Conservation (phyloP, 148 eudicot genomes). For the Vaccinium myrtillus region DNA sequence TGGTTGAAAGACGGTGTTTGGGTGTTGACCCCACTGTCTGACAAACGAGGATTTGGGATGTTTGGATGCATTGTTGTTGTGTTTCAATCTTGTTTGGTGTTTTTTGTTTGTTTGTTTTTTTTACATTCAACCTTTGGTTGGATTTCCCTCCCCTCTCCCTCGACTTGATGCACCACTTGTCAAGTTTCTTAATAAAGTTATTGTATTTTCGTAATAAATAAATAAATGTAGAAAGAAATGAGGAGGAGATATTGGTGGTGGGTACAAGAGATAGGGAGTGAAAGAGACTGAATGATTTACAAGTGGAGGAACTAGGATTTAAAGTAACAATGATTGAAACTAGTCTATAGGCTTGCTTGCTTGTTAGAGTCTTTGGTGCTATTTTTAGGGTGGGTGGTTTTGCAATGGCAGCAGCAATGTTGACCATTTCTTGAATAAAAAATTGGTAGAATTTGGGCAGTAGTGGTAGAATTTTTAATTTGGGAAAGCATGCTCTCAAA, state of each 20-base stretch:
- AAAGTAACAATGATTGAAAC: neutral
- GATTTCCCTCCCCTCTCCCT: too few relatives aligned
- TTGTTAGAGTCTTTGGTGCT: neutral
- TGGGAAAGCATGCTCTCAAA: neutral
- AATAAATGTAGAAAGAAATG: neutral
- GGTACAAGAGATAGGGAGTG: conserved; percentile 9
- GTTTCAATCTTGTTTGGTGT: too few relatives aligned
- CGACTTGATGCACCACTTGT: too few relatives aligned
- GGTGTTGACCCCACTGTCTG: too few relatives aligned
- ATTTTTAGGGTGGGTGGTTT: neutral
- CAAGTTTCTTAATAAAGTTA: too few relatives aligned
- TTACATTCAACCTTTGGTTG: too few relatives aligned
- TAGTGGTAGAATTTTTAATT: neutral
- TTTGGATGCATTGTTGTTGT: too few relatives aligned
- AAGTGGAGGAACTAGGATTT: conserved; percentile 1
- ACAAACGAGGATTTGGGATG: too few relatives aligned
- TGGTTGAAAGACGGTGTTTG: too few relatives aligned
- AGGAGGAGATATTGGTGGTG: neutral
- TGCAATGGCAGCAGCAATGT: neutral
- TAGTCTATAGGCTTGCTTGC: neutral
- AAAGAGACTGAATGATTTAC: neutral
- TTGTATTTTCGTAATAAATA: too few relatives aligned
- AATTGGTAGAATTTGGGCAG: neutral
- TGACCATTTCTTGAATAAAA: conserved; percentile 1
- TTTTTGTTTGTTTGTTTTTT: too few relatives aligned